A percentile compares a stretch with the other conserved stretches of the same genome.
These are phyloP conservation scores for Vigna trinervia DNA, from an alignment of 306 rosid genomes.

Conservation along the genomic window DNA sequence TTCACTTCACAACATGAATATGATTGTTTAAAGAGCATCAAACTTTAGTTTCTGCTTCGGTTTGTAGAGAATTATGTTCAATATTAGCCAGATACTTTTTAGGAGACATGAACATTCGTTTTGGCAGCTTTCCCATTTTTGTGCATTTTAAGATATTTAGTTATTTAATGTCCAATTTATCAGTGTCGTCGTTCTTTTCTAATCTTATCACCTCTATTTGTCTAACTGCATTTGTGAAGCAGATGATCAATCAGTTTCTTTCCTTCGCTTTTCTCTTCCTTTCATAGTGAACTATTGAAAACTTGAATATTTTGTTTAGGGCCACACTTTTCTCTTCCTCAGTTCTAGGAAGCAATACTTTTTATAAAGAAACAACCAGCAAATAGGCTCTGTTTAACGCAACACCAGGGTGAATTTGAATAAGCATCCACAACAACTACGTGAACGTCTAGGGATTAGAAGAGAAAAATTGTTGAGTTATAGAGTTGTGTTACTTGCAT, in stretches of 20 bases:
- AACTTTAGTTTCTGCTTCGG: conserved; percentile 41
- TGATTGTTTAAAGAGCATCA: conserved; percentile 50
- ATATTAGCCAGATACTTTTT: conserved; percentile 41
- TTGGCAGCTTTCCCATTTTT: conserved; percentile 18
- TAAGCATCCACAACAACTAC: no score
- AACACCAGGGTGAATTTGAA: no score
- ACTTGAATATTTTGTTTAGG: not conserved
- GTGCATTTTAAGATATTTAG: conserved; percentile 28
- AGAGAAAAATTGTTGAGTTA: no score
- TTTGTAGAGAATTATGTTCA: conserved; percentile 44
- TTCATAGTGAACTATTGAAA: not conserved
- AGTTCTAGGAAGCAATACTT: not conserved
- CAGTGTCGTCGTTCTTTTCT: not conserved
- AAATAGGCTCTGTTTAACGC: no score
- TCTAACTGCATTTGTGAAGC: not conserved
- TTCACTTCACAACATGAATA: conserved; percentile 36
- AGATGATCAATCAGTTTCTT: not conserved
- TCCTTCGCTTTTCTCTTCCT: not conserved
- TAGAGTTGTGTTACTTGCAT: no score
- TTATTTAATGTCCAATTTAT: conserved; percentile 27
- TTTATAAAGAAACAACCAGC: not conserved
- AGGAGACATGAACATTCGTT: conserved; percentile 35
- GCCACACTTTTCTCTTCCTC: not conserved
- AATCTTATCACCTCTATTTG: not conserved
- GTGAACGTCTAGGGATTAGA: no score